These are phyloP conservation scores for Pyrenophora teres DNA, from an alignment of 2,329 filamentous ascomycete species.

Conservation along the genomic window DNA sequence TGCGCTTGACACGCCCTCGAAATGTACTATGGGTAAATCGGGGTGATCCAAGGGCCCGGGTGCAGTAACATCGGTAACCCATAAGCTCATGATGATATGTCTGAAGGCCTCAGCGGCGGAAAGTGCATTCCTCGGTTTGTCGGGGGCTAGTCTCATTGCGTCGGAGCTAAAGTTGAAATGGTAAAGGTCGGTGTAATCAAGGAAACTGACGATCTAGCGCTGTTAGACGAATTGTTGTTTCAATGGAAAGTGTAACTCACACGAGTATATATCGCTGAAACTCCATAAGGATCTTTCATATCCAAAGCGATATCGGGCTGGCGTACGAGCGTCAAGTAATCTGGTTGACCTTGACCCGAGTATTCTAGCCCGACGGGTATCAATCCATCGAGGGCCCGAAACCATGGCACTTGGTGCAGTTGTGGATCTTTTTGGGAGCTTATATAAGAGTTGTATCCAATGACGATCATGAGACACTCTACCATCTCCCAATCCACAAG, in stretches of 20 bases:
- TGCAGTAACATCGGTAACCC: conserved; percentile 63
- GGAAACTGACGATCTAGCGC: conserved; percentile 51
- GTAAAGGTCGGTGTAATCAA: conserved; percentile 64
- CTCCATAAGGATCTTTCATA: conserved; percentile 65
- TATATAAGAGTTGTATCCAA: conserved; percentile 62
- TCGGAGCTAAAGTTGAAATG: conserved; percentile 68
- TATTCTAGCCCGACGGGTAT: conserved; percentile 20
- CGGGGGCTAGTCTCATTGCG: conserved; percentile 43
- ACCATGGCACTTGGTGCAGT: conserved; percentile 38
- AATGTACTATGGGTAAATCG: conserved; percentile 68
- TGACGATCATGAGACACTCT: conserved; percentile 72
- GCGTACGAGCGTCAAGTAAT: conserved; percentile 17
- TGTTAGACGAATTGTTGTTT: conserved; percentile 14
- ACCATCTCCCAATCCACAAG: conserved; percentile 79
- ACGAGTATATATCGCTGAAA: conserved; percentile 68
- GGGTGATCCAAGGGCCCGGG: conserved; percentile 64
- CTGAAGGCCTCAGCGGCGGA: conserved; percentile 69
- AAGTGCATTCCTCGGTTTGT: conserved; percentile 57
- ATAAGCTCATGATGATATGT: conserved; percentile 70
- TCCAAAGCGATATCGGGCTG: conserved; percentile 54
- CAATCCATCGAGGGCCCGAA: conserved; percentile 35
- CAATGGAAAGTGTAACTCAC: conserved; percentile 47
- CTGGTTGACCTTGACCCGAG: conserved; percentile 10
- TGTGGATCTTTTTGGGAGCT: conserved; percentile 33
- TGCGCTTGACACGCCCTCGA: conserved; percentile 65